phyloP scores from a whole-genome alignment of 257 asterid genomes.

The Coffea canephora region DNA sequence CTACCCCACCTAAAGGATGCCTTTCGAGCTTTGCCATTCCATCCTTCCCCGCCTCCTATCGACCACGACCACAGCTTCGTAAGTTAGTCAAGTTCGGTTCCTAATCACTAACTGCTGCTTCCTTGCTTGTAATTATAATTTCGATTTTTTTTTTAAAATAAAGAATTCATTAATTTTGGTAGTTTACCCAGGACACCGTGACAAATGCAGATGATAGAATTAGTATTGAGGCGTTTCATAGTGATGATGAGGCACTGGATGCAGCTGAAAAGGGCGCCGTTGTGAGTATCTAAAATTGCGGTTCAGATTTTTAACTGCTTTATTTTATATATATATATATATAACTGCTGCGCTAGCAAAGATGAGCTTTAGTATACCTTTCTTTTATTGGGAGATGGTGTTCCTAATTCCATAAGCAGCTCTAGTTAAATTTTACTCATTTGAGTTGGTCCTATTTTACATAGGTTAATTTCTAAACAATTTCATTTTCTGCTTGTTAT shows the following conservation, averaged over 20 bases:
- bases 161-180: neutral
- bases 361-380: neutral
- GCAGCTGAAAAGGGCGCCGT: conserved; percentile 62
- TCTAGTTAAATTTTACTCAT: neutral
- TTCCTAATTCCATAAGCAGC: too few species aligned
- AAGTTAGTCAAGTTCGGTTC: conserved; percentile 15
- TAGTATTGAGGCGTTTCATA: conserved; percentile 25
- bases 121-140: neutral
- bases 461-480: neutral
- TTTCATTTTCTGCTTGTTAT: conserved; percentile 9
- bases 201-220: conserved; percentile 35
- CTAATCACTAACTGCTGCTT: neutral
- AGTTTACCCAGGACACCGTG: conserved; percentile 42
- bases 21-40: conserved; percentile 58
- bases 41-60: conserved; percentile 91
- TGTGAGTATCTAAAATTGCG: conserved; percentile 40
- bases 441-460: neutral
- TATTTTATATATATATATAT: too few species aligned
- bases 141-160: neutral
- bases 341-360: neutral
- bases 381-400: too few species aligned
- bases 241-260: conserved; percentile 61
- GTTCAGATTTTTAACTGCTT: neutral
- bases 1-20: neutral
- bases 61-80: conserved; percentile 65